Conservation (phyloP, 1,284 basidiomycete genomes). For the Takashimella tepidaria region DNA sequence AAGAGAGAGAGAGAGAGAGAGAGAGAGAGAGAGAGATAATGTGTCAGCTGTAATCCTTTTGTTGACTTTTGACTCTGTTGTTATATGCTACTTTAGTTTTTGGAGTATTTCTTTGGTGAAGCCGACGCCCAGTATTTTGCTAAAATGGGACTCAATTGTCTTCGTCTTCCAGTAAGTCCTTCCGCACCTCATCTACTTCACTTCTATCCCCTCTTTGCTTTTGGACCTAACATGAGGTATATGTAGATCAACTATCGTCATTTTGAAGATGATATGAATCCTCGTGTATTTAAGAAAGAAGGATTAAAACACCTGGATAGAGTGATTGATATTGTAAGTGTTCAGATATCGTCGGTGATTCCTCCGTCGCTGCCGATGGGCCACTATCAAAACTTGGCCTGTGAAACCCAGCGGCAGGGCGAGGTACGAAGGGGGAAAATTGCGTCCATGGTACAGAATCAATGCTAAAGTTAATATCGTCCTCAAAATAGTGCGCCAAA, state of each 20-base stretch:
- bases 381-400: too few relatives aligned
- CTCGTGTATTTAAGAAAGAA: constrained; percentile 31
- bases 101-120: constrained; percentile 65
- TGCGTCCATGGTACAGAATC: too few relatives aligned
- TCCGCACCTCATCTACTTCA: too few relatives aligned
- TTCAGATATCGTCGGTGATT: too few relatives aligned
- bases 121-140: constrained; percentile 63
- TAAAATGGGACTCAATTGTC: constrained; percentile 60
- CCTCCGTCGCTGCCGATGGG: too few relatives aligned
- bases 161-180: constrained; percentile 46
- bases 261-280: constrained; percentile 34
- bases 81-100: constrained; percentile 56
- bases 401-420: too few relatives aligned
- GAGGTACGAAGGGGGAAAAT: too few relatives aligned
- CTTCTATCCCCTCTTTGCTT: too few relatives aligned
- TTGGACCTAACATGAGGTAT: too few relatives aligned
- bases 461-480: too few relatives aligned
- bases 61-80: not conserved
- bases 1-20: too few relatives aligned
- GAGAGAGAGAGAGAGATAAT: too few relatives aligned
- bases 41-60: not conserved
- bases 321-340: constrained; percentile 26
- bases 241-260: constrained; percentile 31
- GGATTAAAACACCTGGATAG: constrained; percentile 37
- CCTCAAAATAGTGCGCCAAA: constrained; percentile 38